Conservation (phyloP, 768 basidiomycete species). For the Lactarius indigo region DNA sequence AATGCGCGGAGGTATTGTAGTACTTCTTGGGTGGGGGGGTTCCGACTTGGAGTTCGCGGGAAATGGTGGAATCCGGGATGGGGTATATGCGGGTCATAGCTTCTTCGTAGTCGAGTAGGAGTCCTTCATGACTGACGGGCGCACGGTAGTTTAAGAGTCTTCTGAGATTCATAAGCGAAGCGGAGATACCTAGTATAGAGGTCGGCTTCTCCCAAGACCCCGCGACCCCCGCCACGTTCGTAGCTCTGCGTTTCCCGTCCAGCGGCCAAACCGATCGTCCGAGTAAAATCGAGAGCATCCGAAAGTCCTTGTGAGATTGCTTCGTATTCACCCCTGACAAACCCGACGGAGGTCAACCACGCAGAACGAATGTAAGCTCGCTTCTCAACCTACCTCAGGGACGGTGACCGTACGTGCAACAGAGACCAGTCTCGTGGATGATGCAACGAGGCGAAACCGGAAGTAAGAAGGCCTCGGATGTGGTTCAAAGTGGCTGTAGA, state of each 20-base stretch:
- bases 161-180: neutral
- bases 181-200: slow-evolving; percentile 76
- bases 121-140: slow-evolving; percentile 74
- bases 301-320: slow-evolving; percentile 77
- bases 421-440: slow-evolving; percentile 92
- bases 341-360: neutral
- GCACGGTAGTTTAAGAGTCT: neutral
- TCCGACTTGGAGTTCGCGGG: slow-evolving; percentile 8
- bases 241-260: slow-evolving; percentile 45
- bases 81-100: slow-evolving; percentile 77
- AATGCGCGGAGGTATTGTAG: slow-evolving; percentile 93
- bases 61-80: slow-evolving; percentile 29
- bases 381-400: slow-evolving; percentile 51
- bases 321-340: slow-evolving; percentile 72
- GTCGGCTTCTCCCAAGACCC: slow-evolving; percentile 82
- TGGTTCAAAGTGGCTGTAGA: slow-evolving; percentile 92
- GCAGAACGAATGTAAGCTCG: neutral
- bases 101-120: slow-evolving; percentile 90
- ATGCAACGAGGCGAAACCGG: slow-evolving; percentile 91
- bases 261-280: slow-evolving; percentile 76
- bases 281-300: slow-evolving; percentile 91
- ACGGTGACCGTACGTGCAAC: slow-evolving; percentile 81
- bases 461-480: slow-evolving; percentile 81
- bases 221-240: slow-evolving; percentile 66
- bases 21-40: slow-evolving; percentile 38